phyloP scores from a whole-genome alignment of 345 rosid genomes.

The Raphanus sativus region DNA sequence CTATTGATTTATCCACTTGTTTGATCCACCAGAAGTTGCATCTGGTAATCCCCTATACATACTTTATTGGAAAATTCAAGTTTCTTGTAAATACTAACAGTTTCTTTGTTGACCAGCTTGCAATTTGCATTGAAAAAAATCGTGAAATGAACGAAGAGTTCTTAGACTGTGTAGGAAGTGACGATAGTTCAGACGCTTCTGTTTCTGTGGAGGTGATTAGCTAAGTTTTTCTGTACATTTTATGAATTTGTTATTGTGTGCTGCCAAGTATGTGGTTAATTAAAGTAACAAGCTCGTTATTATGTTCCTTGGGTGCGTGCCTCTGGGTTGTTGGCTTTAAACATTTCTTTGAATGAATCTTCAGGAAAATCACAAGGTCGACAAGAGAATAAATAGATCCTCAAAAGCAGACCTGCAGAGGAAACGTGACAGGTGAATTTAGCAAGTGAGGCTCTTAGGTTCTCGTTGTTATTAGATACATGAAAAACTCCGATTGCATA shows the following conservation, averaged over 20 bases:
- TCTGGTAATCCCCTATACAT: conserved; percentile 55
- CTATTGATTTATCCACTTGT: conserved; percentile 84
- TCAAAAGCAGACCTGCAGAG: conserved; percentile 44
- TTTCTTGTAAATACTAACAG: conserved; percentile 25
- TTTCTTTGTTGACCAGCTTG: conserved; percentile 58
- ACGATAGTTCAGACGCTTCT: conserved; percentile 44
- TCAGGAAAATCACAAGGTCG: conserved; percentile 60
- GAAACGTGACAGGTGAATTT: conserved; percentile 85
- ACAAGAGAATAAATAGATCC: conserved; percentile 38
- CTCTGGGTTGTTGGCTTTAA: conserved; percentile 22
- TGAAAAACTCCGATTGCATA: conserved; percentile 25
- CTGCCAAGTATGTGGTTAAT: conserved; percentile 19
- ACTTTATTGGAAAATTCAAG: conserved; percentile 6
- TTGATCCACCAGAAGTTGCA: conserved; percentile 91
- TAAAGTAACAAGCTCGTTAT: neutral
- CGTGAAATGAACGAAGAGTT: conserved; percentile 78
- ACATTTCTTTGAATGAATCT: conserved; percentile 34
- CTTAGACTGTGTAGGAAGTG: conserved; percentile 75
- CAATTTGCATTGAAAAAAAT: conserved; percentile 91
- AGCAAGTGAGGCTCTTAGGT: conserved; percentile 89
- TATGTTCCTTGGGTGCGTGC: conserved; percentile 1
- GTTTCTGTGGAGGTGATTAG: conserved; percentile 48
- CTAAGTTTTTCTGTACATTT: conserved; percentile 8
- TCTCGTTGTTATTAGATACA: conserved; percentile 41
- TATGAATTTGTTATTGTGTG: conserved; percentile 8